phyloP scores from a whole-genome alignment of 1,284 basidiomycete genomes.

The Tilletiopsis washingtonensis region DNA sequence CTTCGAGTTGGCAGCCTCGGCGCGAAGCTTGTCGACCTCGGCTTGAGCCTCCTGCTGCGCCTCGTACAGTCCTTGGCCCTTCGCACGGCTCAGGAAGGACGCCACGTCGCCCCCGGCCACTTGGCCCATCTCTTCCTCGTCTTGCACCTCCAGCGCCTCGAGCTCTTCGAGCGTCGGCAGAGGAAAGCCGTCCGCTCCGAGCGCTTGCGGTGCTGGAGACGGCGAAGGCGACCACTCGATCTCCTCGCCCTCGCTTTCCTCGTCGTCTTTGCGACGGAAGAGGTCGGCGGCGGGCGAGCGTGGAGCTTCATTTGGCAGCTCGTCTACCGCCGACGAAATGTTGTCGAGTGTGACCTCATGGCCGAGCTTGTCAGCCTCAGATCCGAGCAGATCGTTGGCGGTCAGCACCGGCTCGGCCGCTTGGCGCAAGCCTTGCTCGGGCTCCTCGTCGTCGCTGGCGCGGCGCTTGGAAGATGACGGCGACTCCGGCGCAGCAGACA shows the following conservation, averaged over 20 bases:
- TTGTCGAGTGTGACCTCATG: conserved; percentile 21
- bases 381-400: too few species aligned
- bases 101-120: conserved; percentile 66
- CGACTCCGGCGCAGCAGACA: too few species aligned
- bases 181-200: conserved; percentile 55
- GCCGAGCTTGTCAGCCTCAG: too few species aligned
- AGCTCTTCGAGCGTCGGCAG: conserved; percentile 69
- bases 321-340: conserved; percentile 13
- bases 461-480: too few species aligned
- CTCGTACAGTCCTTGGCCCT: conserved; percentile 49
- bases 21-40: conserved; percentile 73
- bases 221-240: conserved; percentile 33
- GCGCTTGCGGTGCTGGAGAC: conserved; percentile 44
- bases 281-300: too few species aligned
- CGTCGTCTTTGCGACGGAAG: too few species aligned
- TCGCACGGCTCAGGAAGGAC: conserved; percentile 78
- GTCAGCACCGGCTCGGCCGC: too few species aligned
- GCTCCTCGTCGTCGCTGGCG: too few species aligned
- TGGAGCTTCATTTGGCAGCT: too few species aligned
- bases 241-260: conserved; percentile 11
- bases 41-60: conserved; percentile 82
- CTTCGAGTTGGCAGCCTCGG: conserved; percentile 77
- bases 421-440: too few species aligned
- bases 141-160: conserved; percentile 60
- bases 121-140: conserved; percentile 47